These are phyloP conservation scores for Eragrostis curvula DNA, from an alignment of 176 grass and related monocot species.

Conservation along the genomic window DNA sequence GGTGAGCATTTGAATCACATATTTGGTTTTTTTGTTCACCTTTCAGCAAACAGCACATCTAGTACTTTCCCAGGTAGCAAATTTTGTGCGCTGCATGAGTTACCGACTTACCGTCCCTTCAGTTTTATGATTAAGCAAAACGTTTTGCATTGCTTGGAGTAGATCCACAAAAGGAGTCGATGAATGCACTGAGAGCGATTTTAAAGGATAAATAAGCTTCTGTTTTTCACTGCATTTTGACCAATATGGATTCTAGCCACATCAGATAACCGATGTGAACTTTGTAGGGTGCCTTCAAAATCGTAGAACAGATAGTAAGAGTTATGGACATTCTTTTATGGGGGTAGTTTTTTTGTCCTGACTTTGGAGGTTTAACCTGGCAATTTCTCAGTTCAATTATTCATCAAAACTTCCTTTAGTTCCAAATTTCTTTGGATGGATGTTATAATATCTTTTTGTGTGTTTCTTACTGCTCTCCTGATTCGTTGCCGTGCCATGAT, in stretches of 20 bases:
- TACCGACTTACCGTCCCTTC: neutral
- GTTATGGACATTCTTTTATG: neutral
- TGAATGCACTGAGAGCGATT: too few relatives aligned
- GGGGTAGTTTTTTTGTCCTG: neutral
- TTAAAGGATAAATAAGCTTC: neutral
- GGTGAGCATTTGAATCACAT: constrained; percentile 44
- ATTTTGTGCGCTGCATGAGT: neutral
- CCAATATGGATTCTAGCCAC: neutral
- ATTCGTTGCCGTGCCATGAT: constrained; percentile 20
- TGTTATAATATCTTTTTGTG: neutral
- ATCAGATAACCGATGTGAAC: neutral
- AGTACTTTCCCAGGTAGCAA: neutral
- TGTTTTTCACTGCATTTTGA: neutral
- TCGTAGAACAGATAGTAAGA: neutral
- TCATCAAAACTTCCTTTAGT: neutral
- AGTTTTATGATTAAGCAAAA: neutral
- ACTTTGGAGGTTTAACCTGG: neutral
- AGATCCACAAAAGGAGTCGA: too few relatives aligned
- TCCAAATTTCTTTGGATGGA: neutral
- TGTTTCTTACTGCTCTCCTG: constrained; percentile 2
- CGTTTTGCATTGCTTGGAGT: neutral
- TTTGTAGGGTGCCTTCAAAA: neutral
- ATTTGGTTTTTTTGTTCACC: neutral
- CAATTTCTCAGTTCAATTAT: neutral
- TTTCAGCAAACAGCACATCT: neutral